Evolutionary conservation across 805 yeast species (phyloP).

Genomic region (Saturnispora besseyi): DNA sequence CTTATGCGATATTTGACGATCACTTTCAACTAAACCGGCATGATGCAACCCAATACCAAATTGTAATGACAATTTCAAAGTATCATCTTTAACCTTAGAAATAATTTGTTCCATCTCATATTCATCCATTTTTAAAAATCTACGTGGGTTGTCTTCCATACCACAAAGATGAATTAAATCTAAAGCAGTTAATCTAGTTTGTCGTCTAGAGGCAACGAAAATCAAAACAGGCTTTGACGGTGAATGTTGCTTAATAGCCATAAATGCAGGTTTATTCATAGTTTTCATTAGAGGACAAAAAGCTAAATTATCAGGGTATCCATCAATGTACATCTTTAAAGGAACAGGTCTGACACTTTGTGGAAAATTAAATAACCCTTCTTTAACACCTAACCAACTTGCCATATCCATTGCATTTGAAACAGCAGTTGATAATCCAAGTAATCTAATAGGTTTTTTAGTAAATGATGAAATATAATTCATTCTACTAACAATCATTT

Average conservation of each 20-base stretch:
- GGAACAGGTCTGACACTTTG: slow-evolving; percentile 82
- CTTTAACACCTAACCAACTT: slow-evolving; percentile 68
- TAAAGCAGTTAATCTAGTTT: slow-evolving; percentile 70
- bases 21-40: slow-evolving; percentile 71
- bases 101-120: slow-evolving; percentile 45
- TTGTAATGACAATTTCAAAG: slow-evolving; percentile 62
- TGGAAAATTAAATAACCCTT: slow-evolving; percentile 73
- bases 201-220: slow-evolving; percentile 80
- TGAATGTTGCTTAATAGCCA: slow-evolving; percentile 88
- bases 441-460: slow-evolving; percentile 48
- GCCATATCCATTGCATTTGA: slow-evolving; percentile 83
- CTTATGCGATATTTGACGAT: slow-evolving; percentile 61
- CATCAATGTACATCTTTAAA: slow-evolving; percentile 78
- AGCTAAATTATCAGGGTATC: slow-evolving; percentile 73
- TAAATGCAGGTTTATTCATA: slow-evolving; percentile 83
- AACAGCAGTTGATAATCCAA: slow-evolving; percentile 81
- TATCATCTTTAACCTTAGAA: slow-evolving; percentile 66
- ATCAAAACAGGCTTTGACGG: slow-evolving; percentile 76
- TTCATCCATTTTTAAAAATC: slow-evolving; percentile 61
- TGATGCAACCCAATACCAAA: slow-evolving; percentile 79
- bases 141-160: slow-evolving; percentile 63
- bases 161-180: slow-evolving; percentile 76
- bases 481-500: slow-evolving; percentile 85
- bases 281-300: slow-evolving; percentile 81
- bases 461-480: slow-evolving; percentile 58